Base-by-base conservation (phyloP, 352 stramenopile genomes). In the Pythium phragmitis region DNA sequence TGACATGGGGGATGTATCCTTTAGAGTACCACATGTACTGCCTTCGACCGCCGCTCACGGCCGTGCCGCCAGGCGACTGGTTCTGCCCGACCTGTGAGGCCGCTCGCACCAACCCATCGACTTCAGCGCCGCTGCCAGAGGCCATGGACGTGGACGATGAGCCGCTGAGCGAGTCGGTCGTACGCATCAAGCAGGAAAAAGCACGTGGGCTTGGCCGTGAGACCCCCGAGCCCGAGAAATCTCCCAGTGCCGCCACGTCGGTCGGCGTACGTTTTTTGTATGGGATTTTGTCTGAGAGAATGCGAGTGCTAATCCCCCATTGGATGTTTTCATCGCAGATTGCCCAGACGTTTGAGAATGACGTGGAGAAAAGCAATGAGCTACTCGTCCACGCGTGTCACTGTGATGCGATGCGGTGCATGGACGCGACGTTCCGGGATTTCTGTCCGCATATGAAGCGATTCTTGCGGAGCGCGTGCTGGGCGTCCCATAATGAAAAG, bases 381-480 rank as follows among this genome's bases (percentile, higher is more conserved):
- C 56, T 89, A 56, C 67, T 89, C 0, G 54, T 89, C 7, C 80
- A 89, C 49, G 77, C 80, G 28, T 88, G 80, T 58, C 76, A 73
- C 16, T 89, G 80, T 62, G 80, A 87, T 45, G 68, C 72, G 4
- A 13, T 69, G 21, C 71, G 73, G 41, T 89, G 80, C 57, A 42
- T 37, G 7, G 69, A 84, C 54, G 3, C 57, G 0, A 64, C 73
- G 52, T 82, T 83, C 59, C 51, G 65, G 17, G 69, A 74, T 23
- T 71, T 87, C 14, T 90, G 80, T 63, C 56, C 69, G 17, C 74
- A 80, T 52, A 87, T 88, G 78, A 88, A 88, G 72, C 80, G 78
- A 1, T 87, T 88, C 42, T 50, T 90, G 51, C 76, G 79, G n/a
- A 85, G 77, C 45, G 73, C 79, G 33, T 88, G 75, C 68, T 89